Evolutionary conservation across 1,139 yeast species (phyloP).

Genomic region (Sugiyamaella castrensis): DNA sequence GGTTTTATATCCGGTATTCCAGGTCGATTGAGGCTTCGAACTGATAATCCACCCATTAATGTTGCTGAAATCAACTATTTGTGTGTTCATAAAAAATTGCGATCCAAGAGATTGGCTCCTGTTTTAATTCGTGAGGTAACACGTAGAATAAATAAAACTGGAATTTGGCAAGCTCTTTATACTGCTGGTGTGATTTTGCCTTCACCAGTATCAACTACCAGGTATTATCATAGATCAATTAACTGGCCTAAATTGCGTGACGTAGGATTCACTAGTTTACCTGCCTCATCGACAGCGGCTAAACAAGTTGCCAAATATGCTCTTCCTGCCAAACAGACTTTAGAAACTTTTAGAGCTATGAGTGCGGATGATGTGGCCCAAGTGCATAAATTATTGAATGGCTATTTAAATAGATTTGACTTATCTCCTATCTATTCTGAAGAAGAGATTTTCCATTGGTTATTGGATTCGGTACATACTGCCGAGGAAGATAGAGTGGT

Average conservation of each 20-base stretch:
- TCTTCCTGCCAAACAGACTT: slow-evolving; percentile 57
- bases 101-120: slow-evolving; percentile 94
- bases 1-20: slow-evolving; percentile 95
- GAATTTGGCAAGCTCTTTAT: slow-evolving; percentile 94
- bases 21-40: slow-evolving; percentile 59
- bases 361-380: slow-evolving; percentile 57
- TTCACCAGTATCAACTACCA: slow-evolving; percentile 83
- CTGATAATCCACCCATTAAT: slow-evolving; percentile 46
- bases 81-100: slow-evolving; percentile 88
- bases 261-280: slow-evolving; percentile 79
- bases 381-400: slow-evolving; percentile 56
- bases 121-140: slow-evolving; percentile 91
- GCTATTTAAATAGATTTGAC: slow-evolving; percentile 68
- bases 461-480: slow-evolving; percentile 47
- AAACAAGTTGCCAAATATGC: slow-evolving; percentile 80
- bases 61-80: slow-evolving; percentile 91
- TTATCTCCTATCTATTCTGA: slow-evolving; percentile 64
- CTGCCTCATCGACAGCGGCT: slow-evolving; percentile 69
- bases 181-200: slow-evolving; percentile 93
- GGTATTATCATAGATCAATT: slow-evolving; percentile 91
- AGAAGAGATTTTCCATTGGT: slow-evolving; percentile 81
- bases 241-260: slow-evolving; percentile 89
- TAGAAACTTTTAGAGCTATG: slow-evolving; percentile 65
- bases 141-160: slow-evolving; percentile 76
- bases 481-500: slow-evolving; percentile 52